phyloP scores from a whole-genome alignment of 768 basidiomycete genomes.

The Auriscalpium microsporum region DNA sequence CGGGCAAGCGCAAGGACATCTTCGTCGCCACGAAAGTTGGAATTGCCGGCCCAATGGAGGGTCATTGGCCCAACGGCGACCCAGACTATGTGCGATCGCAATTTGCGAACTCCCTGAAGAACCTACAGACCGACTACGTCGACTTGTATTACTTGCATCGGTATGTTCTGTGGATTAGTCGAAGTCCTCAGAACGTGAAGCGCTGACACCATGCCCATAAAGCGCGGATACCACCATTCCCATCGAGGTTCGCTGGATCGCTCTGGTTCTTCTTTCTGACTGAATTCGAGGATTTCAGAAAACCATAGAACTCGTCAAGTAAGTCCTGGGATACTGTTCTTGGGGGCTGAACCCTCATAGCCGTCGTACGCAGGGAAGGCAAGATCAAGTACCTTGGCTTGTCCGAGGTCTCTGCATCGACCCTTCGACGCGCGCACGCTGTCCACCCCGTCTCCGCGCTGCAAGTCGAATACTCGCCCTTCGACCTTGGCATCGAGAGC shows the following conservation, averaged over 20 bases:
- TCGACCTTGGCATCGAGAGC: conserved; percentile 24
- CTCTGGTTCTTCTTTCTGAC: not conserved
- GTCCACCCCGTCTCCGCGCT: conserved; percentile 25
- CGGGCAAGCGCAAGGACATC: conserved; percentile 41
- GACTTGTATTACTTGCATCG: conserved; percentile 35
- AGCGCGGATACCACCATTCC: conserved; percentile 18
- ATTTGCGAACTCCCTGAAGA: conserved; percentile 31
- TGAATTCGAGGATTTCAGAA: not conserved
- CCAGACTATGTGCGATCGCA: conserved; percentile 33
- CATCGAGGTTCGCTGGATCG: conserved; percentile 14
- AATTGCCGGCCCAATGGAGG: conserved; percentile 11
- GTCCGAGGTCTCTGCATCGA: conserved; percentile 25
- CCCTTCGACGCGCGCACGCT: conserved; percentile 26
- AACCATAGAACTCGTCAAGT: conserved; percentile 20
- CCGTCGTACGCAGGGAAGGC: conserved; percentile 18
- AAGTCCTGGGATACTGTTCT: not conserved
- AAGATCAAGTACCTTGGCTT: conserved; percentile 30
- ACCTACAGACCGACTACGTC: conserved; percentile 27
- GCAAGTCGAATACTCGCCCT: conserved; percentile 26
- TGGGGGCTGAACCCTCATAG: not conserved
- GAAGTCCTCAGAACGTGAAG: too few species aligned
- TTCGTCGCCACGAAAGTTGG: conserved; percentile 61
- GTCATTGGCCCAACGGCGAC: not conserved
- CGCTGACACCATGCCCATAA: not conserved
- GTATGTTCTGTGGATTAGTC: too few species aligned